Evolutionary conservation across 2,329 filamentous ascomycete species (phyloP), one percentile per base, ranked within the genome.

Genomic region (Exophiala xenobiotica): DNA sequence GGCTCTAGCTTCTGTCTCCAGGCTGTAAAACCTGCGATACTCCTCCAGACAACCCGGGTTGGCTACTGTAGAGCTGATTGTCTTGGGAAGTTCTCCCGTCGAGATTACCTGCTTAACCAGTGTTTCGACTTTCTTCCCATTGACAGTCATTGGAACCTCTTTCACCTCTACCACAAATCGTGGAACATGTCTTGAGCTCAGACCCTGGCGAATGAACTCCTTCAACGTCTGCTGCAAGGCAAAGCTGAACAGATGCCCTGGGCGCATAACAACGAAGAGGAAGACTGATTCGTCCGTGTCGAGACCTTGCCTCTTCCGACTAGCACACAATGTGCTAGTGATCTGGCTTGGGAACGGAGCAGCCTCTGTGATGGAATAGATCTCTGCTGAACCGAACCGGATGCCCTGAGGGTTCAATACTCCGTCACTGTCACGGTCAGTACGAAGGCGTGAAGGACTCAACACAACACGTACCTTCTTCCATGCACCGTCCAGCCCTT

Each of bases 311-410:
- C 51, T 44, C 18, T 53, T 47, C 11, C 50, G 49, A n/a, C 54
- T 49, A 3, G 53, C 51, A 18, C 51, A 54, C 3, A 59, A 33
- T 4, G 44, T 49, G 40, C 26, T 42, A 19, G 24, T 18, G 40
- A 55, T 46, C 5, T 5, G 40, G 26, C 20, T 19, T n/a, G 39
- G 37, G 26, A 44, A 50, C 4, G 43, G 43, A 2, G 29, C 24
- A 12, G 41, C 45, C 42, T 20, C 56, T 43, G 39, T 64, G 46
- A 49, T 49, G 12, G 96, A 96, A 70, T 97, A 96, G 16, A 97
- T 95, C 74, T 97, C 92, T 1, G 91, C 90, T 23, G 85, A 90
- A 4, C 92, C 92, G 65, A 97, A 97, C 0, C 92, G 78, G 19
- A 97, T 89, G 1, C 92, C 92, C 0, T 86, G 81, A 0, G 92